Evolutionary conservation across 2,329 filamentous ascomycete genomes (phyloP).

Genomic region (Diaporthe caulivora): DNA sequence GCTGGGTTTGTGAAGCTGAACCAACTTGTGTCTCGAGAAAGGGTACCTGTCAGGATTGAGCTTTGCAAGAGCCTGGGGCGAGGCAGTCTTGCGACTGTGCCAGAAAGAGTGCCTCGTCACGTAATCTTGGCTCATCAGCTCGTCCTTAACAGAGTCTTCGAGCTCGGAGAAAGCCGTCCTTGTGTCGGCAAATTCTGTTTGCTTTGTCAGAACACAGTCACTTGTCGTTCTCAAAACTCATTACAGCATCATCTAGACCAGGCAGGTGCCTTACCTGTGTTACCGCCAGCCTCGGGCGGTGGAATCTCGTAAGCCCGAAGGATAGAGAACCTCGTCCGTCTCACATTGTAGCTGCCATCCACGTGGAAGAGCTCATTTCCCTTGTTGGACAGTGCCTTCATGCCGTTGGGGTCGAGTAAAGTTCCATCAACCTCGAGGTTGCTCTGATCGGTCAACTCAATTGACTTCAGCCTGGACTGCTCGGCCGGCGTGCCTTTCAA

Average conservation of each 20-base stretch:
- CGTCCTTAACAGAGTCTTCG: not conserved
- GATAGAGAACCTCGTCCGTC: conserved; percentile 26
- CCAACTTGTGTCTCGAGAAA: conserved; percentile 52
- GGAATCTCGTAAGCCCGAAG: conserved; percentile 35
- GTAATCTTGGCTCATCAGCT: conserved; percentile 23
- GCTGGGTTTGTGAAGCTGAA: conserved; percentile 55
- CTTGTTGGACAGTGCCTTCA: conserved; percentile 18
- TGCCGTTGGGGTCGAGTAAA: conserved; percentile 22
- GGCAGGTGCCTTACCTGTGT: conserved; percentile 12
- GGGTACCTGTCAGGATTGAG: conserved; percentile 47
- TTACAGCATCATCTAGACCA: no score
- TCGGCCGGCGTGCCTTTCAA: conserved; percentile 12
- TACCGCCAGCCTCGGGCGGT: conserved; percentile 28
- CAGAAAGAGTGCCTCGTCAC: conserved; percentile 48
- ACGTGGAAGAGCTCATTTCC: conserved; percentile 35
- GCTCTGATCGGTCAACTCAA: conserved; percentile 34
- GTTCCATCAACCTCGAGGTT: conserved; percentile 31
- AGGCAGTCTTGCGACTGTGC: conserved; percentile 50
- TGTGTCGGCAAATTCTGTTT: conserved; percentile 31
- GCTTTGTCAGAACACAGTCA: not conserved
- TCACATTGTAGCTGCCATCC: conserved; percentile 33
- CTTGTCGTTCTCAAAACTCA: not conserved
- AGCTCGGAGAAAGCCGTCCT: conserved; percentile 37
- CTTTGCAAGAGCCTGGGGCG: conserved; percentile 50
- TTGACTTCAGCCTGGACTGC: conserved; percentile 19